Conservation (phyloP, 805 yeast species). For the Kodamaea kaohsiungensis region DNA sequence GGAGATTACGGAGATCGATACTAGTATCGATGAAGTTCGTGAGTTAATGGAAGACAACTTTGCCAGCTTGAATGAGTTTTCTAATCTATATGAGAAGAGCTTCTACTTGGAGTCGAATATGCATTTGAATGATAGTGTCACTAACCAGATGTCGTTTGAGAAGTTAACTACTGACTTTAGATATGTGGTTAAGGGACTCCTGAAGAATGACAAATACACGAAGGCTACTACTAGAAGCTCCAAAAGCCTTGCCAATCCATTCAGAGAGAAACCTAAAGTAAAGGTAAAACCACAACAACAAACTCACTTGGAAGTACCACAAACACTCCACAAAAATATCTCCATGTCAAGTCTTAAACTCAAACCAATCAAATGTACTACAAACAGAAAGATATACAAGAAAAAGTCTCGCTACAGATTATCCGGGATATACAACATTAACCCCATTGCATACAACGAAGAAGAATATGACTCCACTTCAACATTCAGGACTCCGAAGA, state of each 20-base stretch:
- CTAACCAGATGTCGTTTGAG: conserved; percentile 33
- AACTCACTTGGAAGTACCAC: not conserved
- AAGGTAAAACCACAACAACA: not conserved
- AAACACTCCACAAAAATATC: conserved; percentile 6
- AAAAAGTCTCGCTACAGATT: conserved; percentile 44
- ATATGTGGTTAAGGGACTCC: conserved; percentile 22
- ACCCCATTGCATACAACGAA: conserved; percentile 28
- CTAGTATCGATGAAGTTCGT: conserved; percentile 28
- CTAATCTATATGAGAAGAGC: conserved; percentile 32
- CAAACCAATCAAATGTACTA: conserved; percentile 41
- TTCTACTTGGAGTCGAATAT: conserved; percentile 36
- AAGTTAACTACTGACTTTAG: conserved; percentile 31
- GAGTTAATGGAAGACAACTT: conserved; percentile 25
- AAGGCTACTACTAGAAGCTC: not conserved
- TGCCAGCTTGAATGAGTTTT: conserved; percentile 24
- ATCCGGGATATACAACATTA: conserved; percentile 37
- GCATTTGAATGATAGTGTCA: conserved; percentile 29
- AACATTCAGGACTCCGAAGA: conserved; percentile 4
- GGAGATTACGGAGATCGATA: conserved; percentile 27
- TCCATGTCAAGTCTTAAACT: conserved; percentile 40
- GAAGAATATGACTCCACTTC: conserved; percentile 2
- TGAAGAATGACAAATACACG: conserved; percentile 12
- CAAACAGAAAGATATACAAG: conserved; percentile 31
- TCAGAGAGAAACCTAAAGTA: not conserved
- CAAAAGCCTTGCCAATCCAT: conserved; percentile 1